phyloP scores from a whole-genome alignment of 1,284 basidiomycete species.

The Pseudozyma pruni region DNA sequence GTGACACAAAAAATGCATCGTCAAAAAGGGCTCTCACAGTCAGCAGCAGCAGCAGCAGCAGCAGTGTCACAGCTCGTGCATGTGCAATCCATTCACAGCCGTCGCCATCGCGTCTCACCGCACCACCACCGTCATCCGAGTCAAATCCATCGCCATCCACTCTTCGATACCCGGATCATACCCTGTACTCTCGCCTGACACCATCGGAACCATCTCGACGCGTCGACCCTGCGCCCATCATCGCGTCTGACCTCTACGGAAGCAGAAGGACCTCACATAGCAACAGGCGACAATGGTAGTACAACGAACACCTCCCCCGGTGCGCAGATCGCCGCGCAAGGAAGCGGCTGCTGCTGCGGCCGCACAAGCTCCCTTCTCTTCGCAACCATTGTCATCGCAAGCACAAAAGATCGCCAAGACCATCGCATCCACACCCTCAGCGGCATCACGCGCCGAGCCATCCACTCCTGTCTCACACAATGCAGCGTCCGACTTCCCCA shows the following conservation, averaged over 20 bases:
- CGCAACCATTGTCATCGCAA: conserved; percentile 7
- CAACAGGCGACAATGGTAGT: conserved; percentile 36
- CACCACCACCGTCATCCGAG: conserved; percentile 2
- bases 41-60: no score
- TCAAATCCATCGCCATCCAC: conserved; percentile 1
- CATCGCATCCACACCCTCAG: conserved; percentile 16
- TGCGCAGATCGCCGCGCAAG: conserved; percentile 35
- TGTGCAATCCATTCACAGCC: neutral
- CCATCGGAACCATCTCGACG: neutral
- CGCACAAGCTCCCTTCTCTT: conserved; percentile 12
- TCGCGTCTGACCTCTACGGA: neutral
- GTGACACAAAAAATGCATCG: conserved; percentile 2
- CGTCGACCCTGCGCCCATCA: neutral
- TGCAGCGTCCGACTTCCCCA: conserved; percentile 34
- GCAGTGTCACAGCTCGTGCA: no score
- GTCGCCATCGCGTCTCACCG: neutral
- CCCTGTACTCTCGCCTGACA: conserved; percentile 1
- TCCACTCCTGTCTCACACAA: conserved; percentile 18
- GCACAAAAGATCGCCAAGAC: conserved; percentile 17
- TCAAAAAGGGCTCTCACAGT: neutral
- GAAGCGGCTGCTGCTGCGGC: conserved; percentile 4
- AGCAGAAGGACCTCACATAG: no score
- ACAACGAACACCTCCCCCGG: conserved; percentile 35
- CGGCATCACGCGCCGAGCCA: conserved; percentile 18
- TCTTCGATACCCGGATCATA: conserved; percentile 18